Evolutionary conservation across 257 asterid species (phyloP).

Genomic region (Jasminum sambac): DNA sequence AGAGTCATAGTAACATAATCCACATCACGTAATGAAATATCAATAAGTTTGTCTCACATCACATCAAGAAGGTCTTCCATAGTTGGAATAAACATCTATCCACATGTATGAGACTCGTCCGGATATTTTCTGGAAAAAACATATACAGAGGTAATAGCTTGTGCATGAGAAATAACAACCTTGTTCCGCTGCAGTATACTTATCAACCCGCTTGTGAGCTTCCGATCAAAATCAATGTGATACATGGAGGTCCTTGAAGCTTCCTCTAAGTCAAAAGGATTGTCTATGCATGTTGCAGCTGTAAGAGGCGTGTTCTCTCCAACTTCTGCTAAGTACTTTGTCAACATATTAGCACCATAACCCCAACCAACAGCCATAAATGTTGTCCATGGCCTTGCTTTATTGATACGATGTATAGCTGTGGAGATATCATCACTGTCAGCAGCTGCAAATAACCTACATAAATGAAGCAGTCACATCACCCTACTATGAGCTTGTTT

Average conservation of each 20-base stretch:
- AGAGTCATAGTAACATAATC: conserved; percentile 22
- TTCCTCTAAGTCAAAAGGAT: conserved; percentile 94
- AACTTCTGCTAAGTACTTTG: conserved; percentile 87
- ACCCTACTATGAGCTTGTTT: conserved; percentile 57
- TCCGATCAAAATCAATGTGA: conserved; percentile 52
- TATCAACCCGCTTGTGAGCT: conserved; percentile 65
- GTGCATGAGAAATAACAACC: conserved; percentile 42
- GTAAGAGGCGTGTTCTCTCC: conserved; percentile 92
- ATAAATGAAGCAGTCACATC: conserved; percentile 55
- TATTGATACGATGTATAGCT: conserved; percentile 64
- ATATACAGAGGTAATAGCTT: conserved; percentile 5
- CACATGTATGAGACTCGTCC: neutral
- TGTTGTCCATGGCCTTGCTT: conserved; percentile 92
- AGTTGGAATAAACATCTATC: neutral
- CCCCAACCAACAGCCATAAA: conserved; percentile 95
- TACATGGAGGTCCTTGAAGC: conserved; percentile 57
- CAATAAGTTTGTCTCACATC: neutral
- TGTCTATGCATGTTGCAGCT: conserved; percentile 91
- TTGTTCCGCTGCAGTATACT: conserved; percentile 73
- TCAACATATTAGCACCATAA: conserved; percentile 95
- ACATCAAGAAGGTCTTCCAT: conserved; percentile 13
- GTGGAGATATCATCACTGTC: conserved; percentile 96
- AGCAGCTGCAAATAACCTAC: conserved; percentile 99
- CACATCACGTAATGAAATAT: conserved; percentile 1
- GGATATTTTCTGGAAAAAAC: conserved; percentile 9